Evolutionary conservation across 83 land plant genomes (phyloP), one percentile per base, ranked within the genome.

Genomic region (Picea engelmannii): DNA sequence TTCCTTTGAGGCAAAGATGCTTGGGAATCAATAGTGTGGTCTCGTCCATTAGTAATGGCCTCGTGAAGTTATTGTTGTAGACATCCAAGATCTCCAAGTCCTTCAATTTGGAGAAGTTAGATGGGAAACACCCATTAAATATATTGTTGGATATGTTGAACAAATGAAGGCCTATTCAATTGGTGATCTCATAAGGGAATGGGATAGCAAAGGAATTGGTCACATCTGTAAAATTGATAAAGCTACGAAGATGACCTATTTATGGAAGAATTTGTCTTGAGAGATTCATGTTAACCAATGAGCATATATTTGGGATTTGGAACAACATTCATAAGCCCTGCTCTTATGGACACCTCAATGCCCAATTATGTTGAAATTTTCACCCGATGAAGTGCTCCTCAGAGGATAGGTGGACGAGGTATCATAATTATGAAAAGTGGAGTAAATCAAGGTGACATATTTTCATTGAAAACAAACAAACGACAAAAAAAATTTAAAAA

Each of bases 1-100:
- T 91, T 17, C 93, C 93, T 20, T 90, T 90, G 20, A 91, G 82
- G 64, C 87, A 76, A 60, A 91, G 83, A 85, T 89, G 87, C 40
- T 44, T 31, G 79, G 87, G 84, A 31, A 64, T 67, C 12, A 77
- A 47, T 1, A 1, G 35, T 1, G 2, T 1, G 2, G 2, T 1
- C 35, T 1, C 2, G 2, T 31, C 2, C 35, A 79, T 7, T 4
- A n/a, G 93, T 4, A 91, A 84, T 7, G 81, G 62, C n/a, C 93
- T 88, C 7, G 82, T 66, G 82, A 89, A 81, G 65, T 85, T 84
- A 75, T 91, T 91, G 87, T 91, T 69, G 78, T 88, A 91, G 16
- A 83, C n/a, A 23, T 93, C 96, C 62, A 90, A 86, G 5, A 91
- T 87, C 40, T 83, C 82, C 49, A 31, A 31, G 35, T 31, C 35